Base-by-base conservation (phyloP, 2,329 filamentous ascomycete species). In the Acrocalymma vagum region DNA sequence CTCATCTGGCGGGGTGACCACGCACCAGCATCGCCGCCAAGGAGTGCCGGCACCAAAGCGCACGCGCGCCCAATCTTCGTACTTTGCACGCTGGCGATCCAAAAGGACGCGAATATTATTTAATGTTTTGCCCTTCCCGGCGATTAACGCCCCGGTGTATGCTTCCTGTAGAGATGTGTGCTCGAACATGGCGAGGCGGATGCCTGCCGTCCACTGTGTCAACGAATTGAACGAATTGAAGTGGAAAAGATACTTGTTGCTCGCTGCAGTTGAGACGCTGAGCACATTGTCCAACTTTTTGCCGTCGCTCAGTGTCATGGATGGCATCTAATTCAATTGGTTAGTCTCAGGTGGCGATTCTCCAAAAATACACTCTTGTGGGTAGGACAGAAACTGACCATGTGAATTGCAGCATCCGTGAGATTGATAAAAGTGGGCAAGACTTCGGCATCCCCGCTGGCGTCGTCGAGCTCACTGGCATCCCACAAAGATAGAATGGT, bases 401-500 rank as follows among this genome's bases (percentile, higher is more conserved):
- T 96, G 72, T 95, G 96, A 58, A 99, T 91, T 0, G 94, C 96
- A 14, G 94, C 94, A 78, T 99, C 94, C 6, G 94, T 95, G 45
- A 99, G 74, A 64, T 99, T 99, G 69, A 99, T 92, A 67, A 96
- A 99, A 34, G 89, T 94, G 21, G 91, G 90, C 27, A 93, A 76
- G 31, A 95, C 88, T 63, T 95, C 89, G 52, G 86, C 88, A 60
- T 94, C 84, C 57, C 90, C 86, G 23, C 89, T 90, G 9, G 90
- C 92, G 25, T 84, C 85, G 73, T 99, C 94, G 43, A 97, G 79
- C 67, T 94, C 91, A 51, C 88, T 85, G 16, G 93, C 92, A 72
- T 99, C 93, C 94, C 94, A 99, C 33, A 97, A 76, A 6, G 94
- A 96, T 42, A 99, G 75, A 11, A 97, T 90, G 2, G 94, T 97